Evolutionary conservation across 164 flowering plant genomes (phyloP), one percentile per base, ranked within the genome.

Genomic region (Vitis rupestris): DNA sequence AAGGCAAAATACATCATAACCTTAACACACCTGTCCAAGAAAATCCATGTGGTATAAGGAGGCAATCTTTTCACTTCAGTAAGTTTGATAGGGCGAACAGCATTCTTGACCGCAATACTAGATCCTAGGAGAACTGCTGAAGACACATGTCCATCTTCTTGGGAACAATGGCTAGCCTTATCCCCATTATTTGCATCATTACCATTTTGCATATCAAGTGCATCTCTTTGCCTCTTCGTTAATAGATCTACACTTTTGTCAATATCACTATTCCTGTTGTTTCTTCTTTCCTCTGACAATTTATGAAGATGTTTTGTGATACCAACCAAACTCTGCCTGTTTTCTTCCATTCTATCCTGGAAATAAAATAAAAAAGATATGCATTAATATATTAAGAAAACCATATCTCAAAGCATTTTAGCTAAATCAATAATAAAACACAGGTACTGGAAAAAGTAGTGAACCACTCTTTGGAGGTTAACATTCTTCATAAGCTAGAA

Each of bases 1-100:
- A 15, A 47, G 23, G 19, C 31, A 37, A 65, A 48, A 49, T 37
- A 67, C 9, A 54, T n/a, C 6, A 17, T 50, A 69, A 56, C 59
- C 48, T 64, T 23, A 19, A 76, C 73, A 14, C 16, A 95, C 99
- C 98, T 93, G 76, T 93, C 92, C 78, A 96, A 75, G 78, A 96
- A 96, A n/a, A 90, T 85, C 99, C 99, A 96, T 19, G 99, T 85
- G 4, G 99, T 96, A 80, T 96, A 96, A 59, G 98, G 95, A 59
- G 99, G 98, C 51, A 92, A 70, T 72, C 78, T 86, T 72, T 92
- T 82, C 57, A 86, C 85, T 85, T 88, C 97, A 9, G 83, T 68
- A n/a, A 96, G 85, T 80, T 85, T 96, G 62, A 87, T 81, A 14
- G 97, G 91, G 8, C 92, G 87, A 76, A 87, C 80, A 59, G 85